Base-by-base conservation (phyloP, 2,329 filamentous ascomycete species). In the Ophiostoma angusticollis region DNA sequence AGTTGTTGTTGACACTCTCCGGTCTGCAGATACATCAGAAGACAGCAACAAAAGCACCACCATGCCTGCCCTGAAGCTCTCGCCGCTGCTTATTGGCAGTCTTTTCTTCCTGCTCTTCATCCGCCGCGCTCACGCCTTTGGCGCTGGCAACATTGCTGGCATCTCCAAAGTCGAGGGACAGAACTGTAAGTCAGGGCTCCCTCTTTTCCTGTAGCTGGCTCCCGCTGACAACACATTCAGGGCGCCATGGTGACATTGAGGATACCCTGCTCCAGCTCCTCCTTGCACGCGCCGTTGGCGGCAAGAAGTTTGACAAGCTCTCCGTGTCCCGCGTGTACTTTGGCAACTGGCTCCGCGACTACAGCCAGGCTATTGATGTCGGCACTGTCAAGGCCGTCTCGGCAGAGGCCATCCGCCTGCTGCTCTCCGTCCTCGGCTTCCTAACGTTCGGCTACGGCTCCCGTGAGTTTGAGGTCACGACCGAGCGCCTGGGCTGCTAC, bases 321-420 rank as follows among this genome's bases (percentile, higher is more conserved):
- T 81, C 79, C 54, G 82, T 94, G 46, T 83, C 87, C 47, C 76
- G 86, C 45, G 83, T 93, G 47, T 95, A 95, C 65, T 95, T 95
- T 64, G 87, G 87, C 47, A 95, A 94, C 65, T 94, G 87, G 87
- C 74, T 94, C 24, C 75, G 72, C 43, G 87, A 95, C 61, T 95
- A 95, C 61, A 91, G 83, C 38, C 87, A 95, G 60, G 87, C 86
- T 45, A 83, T 94, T 51, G 87, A 95, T 58, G 84, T 94, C 35
- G 87, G 85, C 45, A 93, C 85, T 4, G 75, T 94, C 61, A 94
- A 94, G 64, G 74, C 80, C 51, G 86, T 95, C 46, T 89, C 83
- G 40, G 80, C 84, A 37, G 85, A 93, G 60, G 86, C 86, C 42
- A 93, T 95, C 54, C 80, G 87, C 24, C 81, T 95, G 35, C 66